phyloP scores from a whole-genome alignment of 1,284 basidiomycete species.

The Malassezia arunalokei region DNA sequence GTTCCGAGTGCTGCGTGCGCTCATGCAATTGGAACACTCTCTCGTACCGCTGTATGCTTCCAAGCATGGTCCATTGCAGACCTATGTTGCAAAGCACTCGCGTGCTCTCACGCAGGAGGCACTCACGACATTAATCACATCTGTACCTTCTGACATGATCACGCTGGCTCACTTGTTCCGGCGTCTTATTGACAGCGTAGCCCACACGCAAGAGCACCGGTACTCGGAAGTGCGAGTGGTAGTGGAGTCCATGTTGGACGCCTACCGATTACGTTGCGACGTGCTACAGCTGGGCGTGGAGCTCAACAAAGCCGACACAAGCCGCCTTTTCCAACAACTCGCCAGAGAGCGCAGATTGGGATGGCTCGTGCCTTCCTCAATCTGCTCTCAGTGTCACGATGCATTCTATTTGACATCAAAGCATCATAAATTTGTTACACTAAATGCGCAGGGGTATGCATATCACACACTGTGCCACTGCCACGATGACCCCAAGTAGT shows the following conservation, averaged over 20 bases:
- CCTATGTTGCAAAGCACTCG: not conserved
- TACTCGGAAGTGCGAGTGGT: constrained; percentile 87
- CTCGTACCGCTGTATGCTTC: not conserved
- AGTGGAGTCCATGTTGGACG: constrained; percentile 81
- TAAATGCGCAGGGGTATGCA: too few relatives aligned
- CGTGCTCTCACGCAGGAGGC: constrained; percentile 59
- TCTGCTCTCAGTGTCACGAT: too few relatives aligned
- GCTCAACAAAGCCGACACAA: constrained; percentile 5
- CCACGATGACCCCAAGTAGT: too few relatives aligned
- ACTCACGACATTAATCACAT: constrained; percentile 58
- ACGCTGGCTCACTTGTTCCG: constrained; percentile 87
- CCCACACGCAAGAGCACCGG: constrained; percentile 48
- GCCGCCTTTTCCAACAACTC: constrained; percentile 13
- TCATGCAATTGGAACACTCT: constrained; percentile 63
- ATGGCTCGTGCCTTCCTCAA: not conserved
- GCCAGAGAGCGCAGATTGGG: constrained; percentile 5
- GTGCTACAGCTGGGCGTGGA: constrained; percentile 52
- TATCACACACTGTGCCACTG: too few relatives aligned
- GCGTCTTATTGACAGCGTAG: constrained; percentile 54
- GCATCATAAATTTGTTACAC: too few relatives aligned
- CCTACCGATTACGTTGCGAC: constrained; percentile 80
- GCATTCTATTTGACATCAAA: too few relatives aligned
- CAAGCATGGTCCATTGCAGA: not conserved
- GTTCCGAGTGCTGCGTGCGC: constrained; percentile 69
- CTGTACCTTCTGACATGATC: constrained; percentile 65